Evolutionary conservation across 2,329 filamentous ascomycete species (phyloP).

Genomic region (Diplodia sapinea): DNA sequence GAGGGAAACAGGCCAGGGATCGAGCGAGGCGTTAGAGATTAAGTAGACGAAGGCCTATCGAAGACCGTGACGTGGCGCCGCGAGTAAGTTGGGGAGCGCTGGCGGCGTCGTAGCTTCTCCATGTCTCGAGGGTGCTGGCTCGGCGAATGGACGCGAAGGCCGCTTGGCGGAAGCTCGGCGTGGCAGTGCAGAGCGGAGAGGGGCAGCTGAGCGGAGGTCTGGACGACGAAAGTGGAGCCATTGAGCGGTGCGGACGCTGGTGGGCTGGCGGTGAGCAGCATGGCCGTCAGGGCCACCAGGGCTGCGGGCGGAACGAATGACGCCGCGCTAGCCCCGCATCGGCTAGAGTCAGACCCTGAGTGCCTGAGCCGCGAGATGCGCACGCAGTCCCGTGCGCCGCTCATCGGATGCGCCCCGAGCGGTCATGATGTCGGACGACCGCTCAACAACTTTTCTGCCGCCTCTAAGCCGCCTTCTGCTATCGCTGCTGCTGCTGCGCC

Average conservation of each 20-base stretch:
- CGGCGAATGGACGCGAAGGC: conserved; percentile 12
- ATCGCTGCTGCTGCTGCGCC: not conserved
- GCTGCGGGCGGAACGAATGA: not conserved
- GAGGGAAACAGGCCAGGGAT: not conserved
- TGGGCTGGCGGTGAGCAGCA: conserved; percentile 23
- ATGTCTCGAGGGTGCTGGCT: not conserved
- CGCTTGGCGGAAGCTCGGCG: conserved; percentile 24
- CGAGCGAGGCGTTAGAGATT: conserved; percentile 14
- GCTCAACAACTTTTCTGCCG: conserved; percentile 26
- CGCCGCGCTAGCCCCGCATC: not conserved
- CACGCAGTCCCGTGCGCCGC: conserved; percentile 14
- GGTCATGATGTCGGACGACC: conserved; percentile 4
- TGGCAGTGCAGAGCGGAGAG: conserved; percentile 29
- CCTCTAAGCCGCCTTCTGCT: not conserved
- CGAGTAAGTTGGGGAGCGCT: conserved; percentile 9
- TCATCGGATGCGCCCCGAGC: not conserved
- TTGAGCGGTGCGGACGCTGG: not conserved
- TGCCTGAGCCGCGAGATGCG: conserved; percentile 14
- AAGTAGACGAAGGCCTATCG: conserved; percentile 16
- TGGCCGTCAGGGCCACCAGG: not conserved
- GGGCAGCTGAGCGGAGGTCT: conserved; percentile 10
- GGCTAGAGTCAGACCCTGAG: conserved; percentile 4
- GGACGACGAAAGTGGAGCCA: conserved; percentile 16
- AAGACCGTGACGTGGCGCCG: conserved; percentile 21
- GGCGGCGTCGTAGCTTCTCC: conserved; percentile 2